phyloP scores from a whole-genome alignment of 2,329 filamentous ascomycete species.

The Hypoxylon sp. region DNA sequence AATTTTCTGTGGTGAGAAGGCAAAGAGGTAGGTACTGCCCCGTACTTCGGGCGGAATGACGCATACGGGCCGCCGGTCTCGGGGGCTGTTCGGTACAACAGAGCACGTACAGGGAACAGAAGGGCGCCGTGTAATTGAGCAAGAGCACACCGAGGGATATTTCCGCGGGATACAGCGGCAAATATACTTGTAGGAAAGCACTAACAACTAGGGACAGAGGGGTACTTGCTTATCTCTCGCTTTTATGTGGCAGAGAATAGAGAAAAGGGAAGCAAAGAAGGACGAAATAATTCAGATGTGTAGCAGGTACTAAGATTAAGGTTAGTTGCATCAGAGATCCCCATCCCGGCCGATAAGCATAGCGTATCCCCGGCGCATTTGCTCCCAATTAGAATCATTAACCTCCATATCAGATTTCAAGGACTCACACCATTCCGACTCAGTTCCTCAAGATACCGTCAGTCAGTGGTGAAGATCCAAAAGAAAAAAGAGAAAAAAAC shows the following conservation, averaged over 20 bases:
- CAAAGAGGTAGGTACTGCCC: constrained; percentile 23
- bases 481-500: background rate
- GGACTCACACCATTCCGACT: background rate
- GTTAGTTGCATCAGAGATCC: background rate
- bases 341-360: background rate
- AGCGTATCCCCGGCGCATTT: background rate
- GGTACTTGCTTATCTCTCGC: background rate
- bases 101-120: constrained; percentile 13
- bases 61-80: constrained; percentile 44
- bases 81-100: constrained; percentile 29
- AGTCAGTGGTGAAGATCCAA: background rate
- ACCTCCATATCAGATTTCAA: background rate
- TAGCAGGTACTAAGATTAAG: background rate
- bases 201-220: constrained; percentile 1
- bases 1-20: constrained; percentile 30
- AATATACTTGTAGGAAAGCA: constrained; percentile 11
- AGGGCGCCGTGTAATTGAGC: constrained; percentile 3
- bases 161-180: constrained; percentile 27
- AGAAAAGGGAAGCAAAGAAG: background rate
- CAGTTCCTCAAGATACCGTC: background rate
- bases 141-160: constrained; percentile 7
- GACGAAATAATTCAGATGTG: too few species aligned
- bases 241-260: background rate
- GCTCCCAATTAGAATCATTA: background rate
- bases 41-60: constrained; percentile 35